These are phyloP conservation scores for Dinochytrium kinnereticum DNA, from an alignment of 371 early-diverging fungal species.

Conservation along the genomic window DNA sequence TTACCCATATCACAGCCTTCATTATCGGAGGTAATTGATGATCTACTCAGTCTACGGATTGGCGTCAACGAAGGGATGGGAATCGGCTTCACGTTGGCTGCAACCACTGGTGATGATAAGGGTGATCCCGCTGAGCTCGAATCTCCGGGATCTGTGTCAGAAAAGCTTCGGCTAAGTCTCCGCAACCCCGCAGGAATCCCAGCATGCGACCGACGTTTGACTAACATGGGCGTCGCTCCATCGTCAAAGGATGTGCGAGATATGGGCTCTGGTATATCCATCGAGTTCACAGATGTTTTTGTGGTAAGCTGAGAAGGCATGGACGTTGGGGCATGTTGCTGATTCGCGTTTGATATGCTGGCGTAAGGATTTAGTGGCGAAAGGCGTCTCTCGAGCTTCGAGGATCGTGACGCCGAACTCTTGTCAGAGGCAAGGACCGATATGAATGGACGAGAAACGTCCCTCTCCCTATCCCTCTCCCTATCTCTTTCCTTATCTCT, in stretches of 20 bases:
- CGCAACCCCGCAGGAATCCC: conserved; percentile 35
- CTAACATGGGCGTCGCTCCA: background rate
- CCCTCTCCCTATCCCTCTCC: too few species aligned
- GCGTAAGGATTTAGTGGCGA: conserved; percentile 38
- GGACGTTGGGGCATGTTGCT: conserved; percentile 19
- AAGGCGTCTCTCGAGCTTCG: conserved; percentile 33
- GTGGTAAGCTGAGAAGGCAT: background rate
- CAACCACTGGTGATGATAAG: background rate
- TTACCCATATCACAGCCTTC: background rate
- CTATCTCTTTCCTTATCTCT: too few species aligned
- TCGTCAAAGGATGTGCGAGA: conserved; percentile 6
- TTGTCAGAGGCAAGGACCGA: conserved; percentile 6
- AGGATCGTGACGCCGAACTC: conserved; percentile 3
- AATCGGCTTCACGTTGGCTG: conserved; percentile 13
- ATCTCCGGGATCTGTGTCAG: conserved; percentile 22
- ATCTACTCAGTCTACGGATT: conserved; percentile 11
- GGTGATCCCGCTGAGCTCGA: background rate
- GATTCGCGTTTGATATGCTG: conserved; percentile 4
- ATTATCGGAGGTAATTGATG: conserved; percentile 19
- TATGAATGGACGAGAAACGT: conserved; percentile 1
- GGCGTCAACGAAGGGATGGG: conserved; percentile 2
- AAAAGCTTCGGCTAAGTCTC: conserved; percentile 31
- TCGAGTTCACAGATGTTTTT: background rate
- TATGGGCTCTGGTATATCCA: conserved; percentile 9
- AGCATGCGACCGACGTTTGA: conserved; percentile 33